phyloP scores from a whole-genome alignment of 305 asterid species.

The Salvia sclarea region DNA sequence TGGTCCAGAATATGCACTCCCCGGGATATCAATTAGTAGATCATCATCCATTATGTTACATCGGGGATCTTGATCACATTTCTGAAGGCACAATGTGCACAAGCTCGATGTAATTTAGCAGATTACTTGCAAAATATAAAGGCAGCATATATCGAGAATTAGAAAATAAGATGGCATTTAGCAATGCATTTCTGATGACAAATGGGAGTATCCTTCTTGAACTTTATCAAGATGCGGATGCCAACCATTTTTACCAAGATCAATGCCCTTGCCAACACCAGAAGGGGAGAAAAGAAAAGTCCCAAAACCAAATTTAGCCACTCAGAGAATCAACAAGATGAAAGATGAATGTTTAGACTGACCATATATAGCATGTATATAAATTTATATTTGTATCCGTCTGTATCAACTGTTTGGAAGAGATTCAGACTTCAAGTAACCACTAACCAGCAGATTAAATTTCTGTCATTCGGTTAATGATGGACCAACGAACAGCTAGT shows the following conservation, averaged over 20 bases:
- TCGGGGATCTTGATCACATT: constrained; percentile 29
- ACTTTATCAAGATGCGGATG: background rate
- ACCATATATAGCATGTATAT: background rate
- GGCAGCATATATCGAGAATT: background rate
- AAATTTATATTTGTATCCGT: background rate
- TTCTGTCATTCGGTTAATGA: constrained; percentile 1
- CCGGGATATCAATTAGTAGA: constrained; percentile 78
- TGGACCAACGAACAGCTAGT: constrained; percentile 2
- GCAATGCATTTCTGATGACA: background rate
- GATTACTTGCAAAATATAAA: background rate
- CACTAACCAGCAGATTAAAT: background rate
- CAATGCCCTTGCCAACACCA: too few relatives aligned
- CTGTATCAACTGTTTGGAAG: background rate
- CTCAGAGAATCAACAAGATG: constrained; percentile 6
- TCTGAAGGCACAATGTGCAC: constrained; percentile 41
- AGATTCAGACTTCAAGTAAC: constrained; percentile 6
- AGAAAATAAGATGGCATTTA: background rate
- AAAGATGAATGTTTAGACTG: background rate
- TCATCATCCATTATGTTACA: constrained; percentile 41
- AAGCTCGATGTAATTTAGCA: constrained; percentile 10
- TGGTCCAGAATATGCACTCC: constrained; percentile 79
- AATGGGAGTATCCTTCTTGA: background rate
- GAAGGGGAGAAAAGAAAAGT: too few relatives aligned
- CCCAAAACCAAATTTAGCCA: too few relatives aligned
- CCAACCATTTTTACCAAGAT: background rate